These are phyloP conservation scores for Delonix regia DNA, from an alignment of 306 rosid genomes.

Conservation along the genomic window DNA sequence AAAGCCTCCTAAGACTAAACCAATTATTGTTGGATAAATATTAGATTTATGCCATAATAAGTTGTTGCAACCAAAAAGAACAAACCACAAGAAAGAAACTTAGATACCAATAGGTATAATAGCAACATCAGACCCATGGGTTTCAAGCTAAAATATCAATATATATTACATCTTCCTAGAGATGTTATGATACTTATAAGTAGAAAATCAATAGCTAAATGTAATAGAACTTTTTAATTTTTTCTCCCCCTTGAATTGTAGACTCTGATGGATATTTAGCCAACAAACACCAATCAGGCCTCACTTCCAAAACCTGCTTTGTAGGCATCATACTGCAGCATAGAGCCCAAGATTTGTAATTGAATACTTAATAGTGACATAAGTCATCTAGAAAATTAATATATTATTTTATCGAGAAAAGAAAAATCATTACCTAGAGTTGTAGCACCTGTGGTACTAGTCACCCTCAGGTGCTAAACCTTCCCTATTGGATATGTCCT, in stretches of 20 bases:
- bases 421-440: constrained; percentile 58
- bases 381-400: not conserved
- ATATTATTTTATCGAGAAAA: constrained; percentile 3
- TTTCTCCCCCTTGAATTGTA: constrained; percentile 13
- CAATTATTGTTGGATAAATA: constrained; percentile 30
- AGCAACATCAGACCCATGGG: constrained; percentile 76
- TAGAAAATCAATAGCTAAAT: constrained; percentile 27
- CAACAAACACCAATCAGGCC: constrained; percentile 76
- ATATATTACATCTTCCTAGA: constrained; percentile 16
- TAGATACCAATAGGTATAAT: constrained; percentile 83
- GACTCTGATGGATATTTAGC: constrained; percentile 92
- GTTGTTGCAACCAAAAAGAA: constrained; percentile 2
- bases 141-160: constrained; percentile 18
- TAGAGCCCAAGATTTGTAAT: constrained; percentile 33
- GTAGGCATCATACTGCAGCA: constrained; percentile 69
- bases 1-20: constrained; percentile 92
- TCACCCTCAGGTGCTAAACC: constrained; percentile 95
- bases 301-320: constrained; percentile 75
- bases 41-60: constrained; percentile 30
- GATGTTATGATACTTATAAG: no score
- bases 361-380: not conserved
- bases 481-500: constrained; percentile 98
- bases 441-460: constrained; percentile 86
- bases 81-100: not conserved
- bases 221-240: not conserved